phyloP scores from a whole-genome alignment of 2,329 filamentous ascomycete species.

The Ophiosphaerella narmari region DNA sequence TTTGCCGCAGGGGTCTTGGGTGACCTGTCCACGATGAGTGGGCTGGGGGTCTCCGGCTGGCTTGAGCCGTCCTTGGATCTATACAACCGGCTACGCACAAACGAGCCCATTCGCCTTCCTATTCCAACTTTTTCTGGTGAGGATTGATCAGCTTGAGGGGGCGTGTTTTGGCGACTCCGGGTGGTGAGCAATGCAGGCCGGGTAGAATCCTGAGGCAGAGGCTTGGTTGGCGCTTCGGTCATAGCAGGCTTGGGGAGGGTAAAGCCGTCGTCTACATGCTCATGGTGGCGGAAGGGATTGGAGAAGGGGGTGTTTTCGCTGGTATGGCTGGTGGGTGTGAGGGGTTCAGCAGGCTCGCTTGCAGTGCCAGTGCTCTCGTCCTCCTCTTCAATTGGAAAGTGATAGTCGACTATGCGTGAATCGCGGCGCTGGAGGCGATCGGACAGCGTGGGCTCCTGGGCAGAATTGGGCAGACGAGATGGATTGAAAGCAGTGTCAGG shows the following conservation, averaged over 20 bases:
- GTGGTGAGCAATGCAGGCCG: background rate
- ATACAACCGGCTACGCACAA: constrained; percentile 36
- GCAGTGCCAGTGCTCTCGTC: constrained; percentile 46
- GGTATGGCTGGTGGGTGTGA: constrained; percentile 45
- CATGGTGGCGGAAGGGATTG: constrained; percentile 38
- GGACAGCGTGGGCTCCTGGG: constrained; percentile 24
- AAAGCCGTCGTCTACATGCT: constrained; percentile 23
- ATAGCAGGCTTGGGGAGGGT: constrained; percentile 17
- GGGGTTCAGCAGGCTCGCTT: constrained; percentile 46
- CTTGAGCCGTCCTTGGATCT: constrained; percentile 12
- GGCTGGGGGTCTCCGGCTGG: constrained; percentile 3
- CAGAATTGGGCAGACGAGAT: constrained; percentile 24
- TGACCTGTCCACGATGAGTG: constrained; percentile 2
- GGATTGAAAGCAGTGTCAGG: constrained; percentile 19
- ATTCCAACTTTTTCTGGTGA: constrained; percentile 35
- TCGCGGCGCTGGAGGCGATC: constrained; percentile 31
- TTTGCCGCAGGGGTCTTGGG: constrained; percentile 9
- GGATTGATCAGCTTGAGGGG: constrained; percentile 9
- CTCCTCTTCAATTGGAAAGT: constrained; percentile 43
- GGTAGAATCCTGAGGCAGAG: constrained; percentile 2
- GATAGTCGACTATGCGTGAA: constrained; percentile 32
- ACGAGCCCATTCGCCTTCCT: constrained; percentile 37
- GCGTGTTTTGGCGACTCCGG: background rate
- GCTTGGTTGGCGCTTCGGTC: constrained; percentile 8
- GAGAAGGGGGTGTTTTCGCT: constrained; percentile 37